phyloP scores from a whole-genome alignment of 495 filamentous ascomycete species.

The Podospora appendiculata region DNA sequence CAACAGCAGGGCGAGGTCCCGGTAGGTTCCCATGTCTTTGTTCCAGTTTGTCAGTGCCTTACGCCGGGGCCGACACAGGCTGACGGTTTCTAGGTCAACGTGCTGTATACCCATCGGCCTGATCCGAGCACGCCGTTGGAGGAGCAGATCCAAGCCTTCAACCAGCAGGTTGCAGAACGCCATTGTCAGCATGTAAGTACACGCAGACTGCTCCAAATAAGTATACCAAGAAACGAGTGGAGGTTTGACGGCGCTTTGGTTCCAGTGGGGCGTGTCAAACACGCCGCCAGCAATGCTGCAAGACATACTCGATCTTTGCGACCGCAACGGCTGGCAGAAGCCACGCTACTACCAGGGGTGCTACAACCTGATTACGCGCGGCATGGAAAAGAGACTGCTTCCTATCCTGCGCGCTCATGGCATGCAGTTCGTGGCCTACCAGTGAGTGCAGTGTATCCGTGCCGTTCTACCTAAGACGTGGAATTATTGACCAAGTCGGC shows the following conservation, averaged over 20 bases:
- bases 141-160: conserved; percentile 23
- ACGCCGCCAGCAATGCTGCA: background rate
- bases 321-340: conserved; percentile 28
- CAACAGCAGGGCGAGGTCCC: conserved; percentile 1
- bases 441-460: no score
- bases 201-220: no score
- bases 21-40: no score
- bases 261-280: background rate
- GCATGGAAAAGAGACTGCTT: conserved; percentile 25
- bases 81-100: conserved; percentile 7
- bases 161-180: conserved; percentile 19
- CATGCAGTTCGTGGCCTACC: conserved; percentile 42
- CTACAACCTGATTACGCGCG: conserved; percentile 34
- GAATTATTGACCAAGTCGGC: conserved; percentile 10
- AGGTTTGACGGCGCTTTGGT: background rate
- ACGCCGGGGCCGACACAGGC: no score
- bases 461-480: no score
- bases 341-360: conserved; percentile 35
- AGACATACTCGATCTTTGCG: conserved; percentile 27
- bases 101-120: conserved; percentile 26
- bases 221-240: no score
- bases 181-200: background rate
- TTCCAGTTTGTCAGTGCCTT: no score
- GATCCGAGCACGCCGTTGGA: conserved; percentile 27
- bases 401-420: conserved; percentile 41